Conservation (phyloP, 805 yeast genomes). For the Saturnispora saitoi region DNA sequence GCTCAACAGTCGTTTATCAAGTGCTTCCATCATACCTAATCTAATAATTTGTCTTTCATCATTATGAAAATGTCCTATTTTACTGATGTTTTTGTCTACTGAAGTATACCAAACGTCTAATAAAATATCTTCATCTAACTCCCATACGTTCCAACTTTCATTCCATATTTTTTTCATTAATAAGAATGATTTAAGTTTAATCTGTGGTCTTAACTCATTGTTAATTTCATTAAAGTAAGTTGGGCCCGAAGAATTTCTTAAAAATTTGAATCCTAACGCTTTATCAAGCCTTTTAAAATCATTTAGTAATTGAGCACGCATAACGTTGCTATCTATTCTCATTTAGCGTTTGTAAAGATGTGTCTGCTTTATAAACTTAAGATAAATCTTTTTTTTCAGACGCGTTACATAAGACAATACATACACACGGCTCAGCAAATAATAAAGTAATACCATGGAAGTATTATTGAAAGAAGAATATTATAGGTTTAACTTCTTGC, state of each 20-base stretch:
- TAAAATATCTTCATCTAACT: slow-evolving; percentile 1
- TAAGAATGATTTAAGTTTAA: background rate
- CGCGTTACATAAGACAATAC: background rate
- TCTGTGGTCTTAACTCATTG: slow-evolving; percentile 5
- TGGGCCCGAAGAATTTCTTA: slow-evolving; percentile 3
- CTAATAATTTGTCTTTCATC: background rate
- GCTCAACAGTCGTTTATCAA: background rate
- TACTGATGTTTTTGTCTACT: background rate
- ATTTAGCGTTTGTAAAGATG: background rate
- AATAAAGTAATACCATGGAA: no score
- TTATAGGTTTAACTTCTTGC: no score
- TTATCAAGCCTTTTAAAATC: slow-evolving; percentile 5
- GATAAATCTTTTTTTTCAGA: background rate
- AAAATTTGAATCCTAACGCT: slow-evolving; percentile 4
- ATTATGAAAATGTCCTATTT: background rate
- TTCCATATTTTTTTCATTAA: background rate
- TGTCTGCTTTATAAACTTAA: background rate
- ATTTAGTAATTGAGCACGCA: background rate
- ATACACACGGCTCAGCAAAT: background rate
- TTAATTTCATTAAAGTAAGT: slow-evolving; percentile 6
- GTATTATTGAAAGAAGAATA: no score
- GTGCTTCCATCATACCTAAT: background rate
- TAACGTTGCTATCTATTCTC: background rate
- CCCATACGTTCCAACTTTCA: slow-evolving; percentile 6
- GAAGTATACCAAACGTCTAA: slow-evolving; percentile 4